Evolutionary conservation across 2,329 filamentous ascomycete species (phyloP), one percentile per base, ranked within the genome.

Genomic region (Corynespora cassiicola): DNA sequence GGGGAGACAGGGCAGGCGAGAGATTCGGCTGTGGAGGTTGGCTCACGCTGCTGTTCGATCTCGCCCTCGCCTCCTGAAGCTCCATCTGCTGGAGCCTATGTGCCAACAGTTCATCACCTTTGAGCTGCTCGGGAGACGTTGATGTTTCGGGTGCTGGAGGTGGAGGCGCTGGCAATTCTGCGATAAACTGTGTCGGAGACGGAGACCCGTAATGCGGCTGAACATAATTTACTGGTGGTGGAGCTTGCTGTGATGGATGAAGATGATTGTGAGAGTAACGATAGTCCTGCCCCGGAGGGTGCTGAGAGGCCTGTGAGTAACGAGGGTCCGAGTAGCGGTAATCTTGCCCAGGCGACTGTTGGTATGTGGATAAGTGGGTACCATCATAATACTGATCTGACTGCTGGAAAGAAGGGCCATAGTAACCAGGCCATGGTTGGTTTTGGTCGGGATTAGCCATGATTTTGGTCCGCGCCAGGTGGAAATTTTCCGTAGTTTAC

Each of bases 31-130:
- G 12, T 4, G 10, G 4, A 19, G 25, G 23, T 18, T 50, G 43
- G 31, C 38, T 54, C 17, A 58, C 29, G 21, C 40, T 49, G 30
- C 50, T 60, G 23, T 31, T 55, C 10, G 56, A 61, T 35, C 42
- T 48, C 19, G 42, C 43, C 28, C 56, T 34, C 7, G 47, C 50
- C 21, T 59, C 57, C 17, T 48, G 43, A 2, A 65, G 30, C 26
- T 66, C 61, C n/a, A 65, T 42, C 6, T 59, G 42, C 15, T 56
- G 52, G 9, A 66, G 39, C 29, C 47, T 56, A 19, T 48, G 55
- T 14, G 62, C 63, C 7, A 66, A 48, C 16, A 53, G 36, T 40
- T 61, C 57, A 40, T 66, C 63, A 23, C 64, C 52, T 15, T 41
- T 61, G 17, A 65, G 26, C 20, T 66, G 61, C 32, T 58, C 44